Evolutionary conservation across 108 stramenopile genomes (phyloP).

Genomic region (Nannochloropsis oceanica): DNA sequence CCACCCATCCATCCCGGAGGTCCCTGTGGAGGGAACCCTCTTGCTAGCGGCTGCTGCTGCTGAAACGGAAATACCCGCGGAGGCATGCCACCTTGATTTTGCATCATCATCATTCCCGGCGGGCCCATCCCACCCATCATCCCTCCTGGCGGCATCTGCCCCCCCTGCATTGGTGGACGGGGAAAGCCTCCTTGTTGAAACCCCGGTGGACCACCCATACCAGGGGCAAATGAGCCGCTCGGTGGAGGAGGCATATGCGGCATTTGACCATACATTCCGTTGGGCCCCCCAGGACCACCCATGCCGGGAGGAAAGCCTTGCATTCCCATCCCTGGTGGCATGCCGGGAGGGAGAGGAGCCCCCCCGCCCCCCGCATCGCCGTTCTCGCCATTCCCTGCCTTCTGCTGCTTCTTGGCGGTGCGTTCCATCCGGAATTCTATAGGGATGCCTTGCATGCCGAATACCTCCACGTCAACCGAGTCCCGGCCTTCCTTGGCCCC

Average conservation of each 20-base stretch:
- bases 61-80: background rate
- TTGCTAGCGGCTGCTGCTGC: background rate
- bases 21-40: background rate
- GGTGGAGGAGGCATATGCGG: background rate
- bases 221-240: background rate
- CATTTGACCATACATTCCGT: background rate
- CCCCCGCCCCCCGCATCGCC: background rate
- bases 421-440: constrained; percentile 9
- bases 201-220: background rate
- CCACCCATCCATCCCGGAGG: background rate
- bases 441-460: constrained; percentile 30
- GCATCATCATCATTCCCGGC: background rate
- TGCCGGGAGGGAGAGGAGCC: background rate
- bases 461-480: constrained; percentile 28
- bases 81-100: background rate
- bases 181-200: background rate
- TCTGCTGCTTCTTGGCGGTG: constrained; percentile 13
- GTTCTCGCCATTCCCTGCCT: background rate
- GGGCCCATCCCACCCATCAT: background rate
- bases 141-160: background rate
- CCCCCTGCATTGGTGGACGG: background rate
- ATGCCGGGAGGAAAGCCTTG: background rate
- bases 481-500: constrained; percentile 32
- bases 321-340: background rate
- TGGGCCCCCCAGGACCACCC: background rate